Conservation (phyloP, 805 yeast species). For the Soucietia sequanensis region DNA sequence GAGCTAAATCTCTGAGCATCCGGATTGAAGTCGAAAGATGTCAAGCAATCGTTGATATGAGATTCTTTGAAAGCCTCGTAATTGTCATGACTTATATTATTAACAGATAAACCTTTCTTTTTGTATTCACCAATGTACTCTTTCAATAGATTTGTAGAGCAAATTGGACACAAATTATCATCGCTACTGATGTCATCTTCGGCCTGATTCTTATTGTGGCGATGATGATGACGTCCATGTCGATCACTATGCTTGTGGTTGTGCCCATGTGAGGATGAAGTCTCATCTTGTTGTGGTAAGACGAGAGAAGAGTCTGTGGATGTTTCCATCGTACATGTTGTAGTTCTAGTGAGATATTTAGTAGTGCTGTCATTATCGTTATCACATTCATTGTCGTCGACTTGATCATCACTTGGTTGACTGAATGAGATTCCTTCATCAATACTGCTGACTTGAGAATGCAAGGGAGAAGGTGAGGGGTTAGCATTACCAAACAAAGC, state of each 20-base stretch:
- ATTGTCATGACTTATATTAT: constrained; percentile 15
- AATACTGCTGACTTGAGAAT: not conserved
- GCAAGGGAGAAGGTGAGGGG: constrained; percentile 1
- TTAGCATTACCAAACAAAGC: constrained; percentile 29
- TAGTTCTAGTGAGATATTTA: constrained; percentile 18
- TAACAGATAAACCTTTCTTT: constrained; percentile 8
- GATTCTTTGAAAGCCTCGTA: constrained; percentile 48
- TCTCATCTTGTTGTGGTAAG: constrained; percentile 5
- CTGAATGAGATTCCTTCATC: not conserved
- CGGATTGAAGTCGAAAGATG: constrained; percentile 64
- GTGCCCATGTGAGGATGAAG: no score
- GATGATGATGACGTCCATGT: constrained; percentile 3
- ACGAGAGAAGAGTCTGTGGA: constrained; percentile 19
- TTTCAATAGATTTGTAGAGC: constrained; percentile 30
- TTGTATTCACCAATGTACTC: constrained; percentile 16
- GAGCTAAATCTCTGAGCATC: constrained; percentile 45
- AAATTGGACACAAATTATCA: constrained; percentile 40
- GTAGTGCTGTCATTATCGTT: constrained; percentile 13
- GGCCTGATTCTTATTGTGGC: constrained; percentile 6
- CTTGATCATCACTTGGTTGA: not conserved
- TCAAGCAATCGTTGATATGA: constrained; percentile 74
- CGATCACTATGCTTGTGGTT: no score
- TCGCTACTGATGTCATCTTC: constrained; percentile 28
- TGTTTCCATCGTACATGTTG: constrained; percentile 16
- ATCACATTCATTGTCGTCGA: constrained; percentile 4